A percentile compares a stretch with the other conserved stretches of the same genome.
Conservation (phyloP, 2,329 filamentous ascomycete species). For the Paecilomyces niveus region DNA sequence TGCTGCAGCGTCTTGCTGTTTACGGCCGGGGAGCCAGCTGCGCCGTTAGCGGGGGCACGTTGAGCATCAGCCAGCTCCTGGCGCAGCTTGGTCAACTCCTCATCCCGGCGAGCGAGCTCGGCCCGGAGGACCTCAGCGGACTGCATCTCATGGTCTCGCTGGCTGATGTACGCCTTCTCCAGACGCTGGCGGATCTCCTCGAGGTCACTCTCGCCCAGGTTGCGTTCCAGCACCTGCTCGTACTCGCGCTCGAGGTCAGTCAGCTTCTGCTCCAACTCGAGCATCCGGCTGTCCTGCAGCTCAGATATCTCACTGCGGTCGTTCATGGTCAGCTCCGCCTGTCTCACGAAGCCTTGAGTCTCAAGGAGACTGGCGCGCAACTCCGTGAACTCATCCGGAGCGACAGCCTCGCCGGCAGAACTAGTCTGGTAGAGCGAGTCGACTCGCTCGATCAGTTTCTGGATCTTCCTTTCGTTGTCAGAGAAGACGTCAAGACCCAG, state of each 20-base stretch:
- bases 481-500: slow-evolving; percentile 89
- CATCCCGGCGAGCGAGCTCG: slow-evolving; percentile 67
- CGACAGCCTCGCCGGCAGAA: slow-evolving; percentile 68
- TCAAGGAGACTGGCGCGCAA: slow-evolving; percentile 75
- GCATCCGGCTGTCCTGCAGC: slow-evolving; percentile 57
- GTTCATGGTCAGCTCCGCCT: slow-evolving; percentile 81
- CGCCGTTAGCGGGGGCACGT: slow-evolving; percentile 52
- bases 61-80: slow-evolving; percentile 63
- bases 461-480: slow-evolving; percentile 80
- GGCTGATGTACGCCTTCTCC: slow-evolving; percentile 67
- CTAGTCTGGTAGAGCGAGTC: slow-evolving; percentile 72
- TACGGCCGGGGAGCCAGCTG: slow-evolving; percentile 43
- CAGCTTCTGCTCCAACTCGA: slow-evolving; percentile 71
- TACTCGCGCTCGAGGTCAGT: slow-evolving; percentile 72
- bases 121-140: slow-evolving; percentile 69
- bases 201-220: slow-evolving; percentile 69
- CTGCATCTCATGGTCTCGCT: slow-evolving; percentile 65
- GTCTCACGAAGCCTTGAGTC: slow-evolving; percentile 84
- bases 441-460: slow-evolving; percentile 74
- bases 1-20: slow-evolving; percentile 92
- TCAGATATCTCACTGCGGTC: slow-evolving; percentile 58
- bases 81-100: slow-evolving; percentile 77
- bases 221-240: slow-evolving; percentile 71
- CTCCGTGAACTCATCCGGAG: slow-evolving; percentile 71
- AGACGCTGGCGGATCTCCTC: slow-evolving; percentile 78